Evolutionary conservation across 2,329 filamentous ascomycete species (phyloP).

Genomic region (Monilinia fructicola): DNA sequence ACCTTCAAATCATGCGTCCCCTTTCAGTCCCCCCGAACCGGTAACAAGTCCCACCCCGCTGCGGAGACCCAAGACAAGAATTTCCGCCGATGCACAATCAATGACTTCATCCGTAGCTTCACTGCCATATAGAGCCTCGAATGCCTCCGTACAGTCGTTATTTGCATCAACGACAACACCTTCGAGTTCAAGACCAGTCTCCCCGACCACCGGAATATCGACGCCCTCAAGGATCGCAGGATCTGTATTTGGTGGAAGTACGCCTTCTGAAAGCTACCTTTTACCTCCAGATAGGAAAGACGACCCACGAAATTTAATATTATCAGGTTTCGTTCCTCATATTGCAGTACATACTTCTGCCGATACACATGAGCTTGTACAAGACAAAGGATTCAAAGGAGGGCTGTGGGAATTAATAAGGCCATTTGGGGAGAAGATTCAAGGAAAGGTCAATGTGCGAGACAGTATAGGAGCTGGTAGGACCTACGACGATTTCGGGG

Average conservation of each 20-base stretch:
- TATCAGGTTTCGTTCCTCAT: slow-evolving; percentile 85
- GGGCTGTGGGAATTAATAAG: slow-evolving; percentile 83
- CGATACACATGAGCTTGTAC: slow-evolving; percentile 78
- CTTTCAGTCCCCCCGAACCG: slow-evolving; percentile 56
- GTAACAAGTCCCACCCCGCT: slow-evolving; percentile 53
- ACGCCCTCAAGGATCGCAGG: slow-evolving; percentile 58
- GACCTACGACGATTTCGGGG: slow-evolving; percentile 83
- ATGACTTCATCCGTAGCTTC: slow-evolving; percentile 49
- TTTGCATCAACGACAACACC: slow-evolving; percentile 68
- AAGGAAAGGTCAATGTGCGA: slow-evolving; percentile 84
- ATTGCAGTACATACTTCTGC: slow-evolving; percentile 83
- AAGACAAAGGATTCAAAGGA: slow-evolving; percentile 78
- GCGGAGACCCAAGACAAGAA: slow-evolving; percentile 61
- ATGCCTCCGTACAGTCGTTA: slow-evolving; percentile 59
- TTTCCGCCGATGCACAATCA: slow-evolving; percentile 50
- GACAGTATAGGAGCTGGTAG: slow-evolving; percentile 85
- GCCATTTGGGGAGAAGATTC: slow-evolving; percentile 85
- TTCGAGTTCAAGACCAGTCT: slow-evolving; percentile 65
- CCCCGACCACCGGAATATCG: slow-evolving; percentile 58
- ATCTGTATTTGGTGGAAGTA: slow-evolving; percentile 54
- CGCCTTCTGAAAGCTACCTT: slow-evolving; percentile 39
- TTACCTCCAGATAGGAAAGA: slow-evolving; percentile 32
- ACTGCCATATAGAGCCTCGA: slow-evolving; percentile 54
- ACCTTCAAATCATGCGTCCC: slow-evolving; percentile 64
- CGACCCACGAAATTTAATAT: slow-evolving; percentile 65